A percentile compares a stretch with the other conserved stretches of the same genome.
Evolutionary conservation across 805 yeast species (phyloP).

Genomic region (Metschnikowia cerradonensis): DNA sequence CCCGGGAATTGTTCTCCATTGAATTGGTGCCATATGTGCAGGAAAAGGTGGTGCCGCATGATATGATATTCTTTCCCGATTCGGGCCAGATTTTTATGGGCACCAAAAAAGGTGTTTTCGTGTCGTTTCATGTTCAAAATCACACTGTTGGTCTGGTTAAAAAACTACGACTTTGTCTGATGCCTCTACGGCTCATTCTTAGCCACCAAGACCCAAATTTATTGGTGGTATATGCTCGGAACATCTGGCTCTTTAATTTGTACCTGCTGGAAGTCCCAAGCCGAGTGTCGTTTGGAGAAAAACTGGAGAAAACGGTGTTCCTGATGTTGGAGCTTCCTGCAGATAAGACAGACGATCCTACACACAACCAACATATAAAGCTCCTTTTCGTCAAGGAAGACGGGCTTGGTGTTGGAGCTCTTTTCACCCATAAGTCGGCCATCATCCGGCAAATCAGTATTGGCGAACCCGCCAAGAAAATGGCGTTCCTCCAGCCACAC

Average conservation of each 20-base stretch:
- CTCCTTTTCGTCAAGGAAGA: slow-evolving; percentile 31
- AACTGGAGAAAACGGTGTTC: slow-evolving; percentile 24
- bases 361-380: slow-evolving; percentile 4
- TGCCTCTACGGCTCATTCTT: slow-evolving; percentile 21
- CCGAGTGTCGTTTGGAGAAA: slow-evolving; percentile 34
- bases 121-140: slow-evolving; percentile 15
- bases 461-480: slow-evolving; percentile 31
- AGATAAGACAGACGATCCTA: not conserved
- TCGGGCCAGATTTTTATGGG: slow-evolving; percentile 23
- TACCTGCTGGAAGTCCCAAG: slow-evolving; percentile 25
- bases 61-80: not conserved
- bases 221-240: slow-evolving; percentile 24
- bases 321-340: slow-evolving; percentile 17
- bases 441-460: slow-evolving; percentile 26
- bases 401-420: slow-evolving; percentile 29
- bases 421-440: slow-evolving; percentile 24
- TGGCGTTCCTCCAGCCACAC: slow-evolving; percentile 27
- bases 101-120: slow-evolving; percentile 29
- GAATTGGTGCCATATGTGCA: not conserved
- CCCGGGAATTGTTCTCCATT: not conserved
- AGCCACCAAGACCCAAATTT: slow-evolving; percentile 17
- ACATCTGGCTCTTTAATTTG: slow-evolving; percentile 32
- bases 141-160: not conserved
- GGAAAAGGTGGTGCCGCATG: slow-evolving; percentile 9
- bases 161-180: slow-evolving; percentile 25